phyloP scores from a whole-genome alignment of 2,329 filamentous ascomycete species.

The Fusarium udum region DNA sequence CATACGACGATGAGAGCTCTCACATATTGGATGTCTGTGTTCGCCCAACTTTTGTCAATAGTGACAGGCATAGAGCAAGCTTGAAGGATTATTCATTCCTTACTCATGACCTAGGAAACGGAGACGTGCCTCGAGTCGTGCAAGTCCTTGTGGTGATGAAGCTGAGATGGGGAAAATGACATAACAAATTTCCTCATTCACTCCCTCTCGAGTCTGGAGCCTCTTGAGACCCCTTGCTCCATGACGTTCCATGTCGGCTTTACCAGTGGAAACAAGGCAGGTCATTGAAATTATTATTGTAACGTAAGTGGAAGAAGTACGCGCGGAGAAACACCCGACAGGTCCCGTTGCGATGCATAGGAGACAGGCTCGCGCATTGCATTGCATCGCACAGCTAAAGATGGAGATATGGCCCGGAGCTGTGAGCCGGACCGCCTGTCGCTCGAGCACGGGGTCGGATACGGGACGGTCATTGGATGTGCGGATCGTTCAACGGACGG shows the following conservation, averaged over 20 bases:
- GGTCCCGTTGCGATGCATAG: constrained; percentile 18
- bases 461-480: constrained; percentile 44
- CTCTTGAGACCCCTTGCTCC: constrained; percentile 1
- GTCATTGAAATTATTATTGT: constrained; percentile 8
- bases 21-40: not conserved
- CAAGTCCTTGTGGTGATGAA: constrained; percentile 2
- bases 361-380: constrained; percentile 17
- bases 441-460: constrained; percentile 47
- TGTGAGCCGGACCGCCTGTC: constrained; percentile 43
- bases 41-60: not conserved
- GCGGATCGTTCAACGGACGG: constrained; percentile 29
- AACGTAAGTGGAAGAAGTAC: constrained; percentile 3
- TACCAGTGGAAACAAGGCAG: constrained; percentile 26
- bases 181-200: not conserved
- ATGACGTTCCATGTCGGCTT: constrained; percentile 29
- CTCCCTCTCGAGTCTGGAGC: not conserved
- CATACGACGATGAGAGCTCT: not conserved
- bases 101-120: constrained; percentile 4
- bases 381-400: constrained; percentile 10
- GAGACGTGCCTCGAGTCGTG: not conserved
- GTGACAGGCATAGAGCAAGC: not conserved
- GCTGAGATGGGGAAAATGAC: constrained; percentile 15
- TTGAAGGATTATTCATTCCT: not conserved
- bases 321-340: constrained; percentile 22
- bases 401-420: constrained; percentile 15